Conservation (phyloP, 108 stramenopile genomes). For the Nitzschia sp. region DNA sequence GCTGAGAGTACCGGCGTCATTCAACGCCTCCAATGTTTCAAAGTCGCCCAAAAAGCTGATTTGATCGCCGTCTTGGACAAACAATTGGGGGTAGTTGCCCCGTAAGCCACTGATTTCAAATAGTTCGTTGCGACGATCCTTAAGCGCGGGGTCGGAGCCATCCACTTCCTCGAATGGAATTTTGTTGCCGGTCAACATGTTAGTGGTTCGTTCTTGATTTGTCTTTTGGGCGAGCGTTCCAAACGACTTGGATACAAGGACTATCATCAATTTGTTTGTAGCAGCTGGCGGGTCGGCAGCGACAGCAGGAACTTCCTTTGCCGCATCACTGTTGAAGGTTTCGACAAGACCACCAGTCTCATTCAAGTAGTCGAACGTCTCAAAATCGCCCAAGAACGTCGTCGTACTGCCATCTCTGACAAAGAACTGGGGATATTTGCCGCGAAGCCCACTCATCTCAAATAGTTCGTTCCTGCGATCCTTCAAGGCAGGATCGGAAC, state of each 20-base stretch:
- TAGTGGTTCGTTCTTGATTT: not conserved
- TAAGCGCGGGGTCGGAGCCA: conserved; percentile 47
- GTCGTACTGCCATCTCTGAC: conserved; percentile 26
- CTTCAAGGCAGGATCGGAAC: conserved; percentile 41
- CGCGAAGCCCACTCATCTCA: conserved; percentile 52
- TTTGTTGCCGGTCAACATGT: conserved; percentile 11
- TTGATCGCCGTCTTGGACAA: conserved; percentile 36
- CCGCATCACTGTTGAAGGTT: conserved; percentile 1
- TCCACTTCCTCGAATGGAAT: conserved; percentile 44
- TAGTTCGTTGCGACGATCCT: conserved; percentile 47
- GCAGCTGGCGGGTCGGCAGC: conserved; percentile 35
- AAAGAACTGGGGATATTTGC: conserved; percentile 78
- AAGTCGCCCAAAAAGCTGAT: conserved; percentile 21
- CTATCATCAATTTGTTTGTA: conserved; percentile 29
- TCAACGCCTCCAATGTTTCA: not conserved
- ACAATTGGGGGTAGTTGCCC: conserved; percentile 79
- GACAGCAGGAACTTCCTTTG: conserved; percentile 36
- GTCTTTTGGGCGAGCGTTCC: conserved; percentile 14
- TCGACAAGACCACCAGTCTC: conserved; percentile 9
- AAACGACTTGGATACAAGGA: conserved; percentile 21
- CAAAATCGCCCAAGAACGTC: conserved; percentile 25
- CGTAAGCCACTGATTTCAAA: conserved; percentile 64
- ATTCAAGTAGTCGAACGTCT: conserved; percentile 15
- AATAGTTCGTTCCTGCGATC: conserved; percentile 54
- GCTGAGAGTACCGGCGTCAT: not conserved